phyloP scores from a whole-genome alignment of 129 eudicot genomes.

The Centella asiatica region DNA sequence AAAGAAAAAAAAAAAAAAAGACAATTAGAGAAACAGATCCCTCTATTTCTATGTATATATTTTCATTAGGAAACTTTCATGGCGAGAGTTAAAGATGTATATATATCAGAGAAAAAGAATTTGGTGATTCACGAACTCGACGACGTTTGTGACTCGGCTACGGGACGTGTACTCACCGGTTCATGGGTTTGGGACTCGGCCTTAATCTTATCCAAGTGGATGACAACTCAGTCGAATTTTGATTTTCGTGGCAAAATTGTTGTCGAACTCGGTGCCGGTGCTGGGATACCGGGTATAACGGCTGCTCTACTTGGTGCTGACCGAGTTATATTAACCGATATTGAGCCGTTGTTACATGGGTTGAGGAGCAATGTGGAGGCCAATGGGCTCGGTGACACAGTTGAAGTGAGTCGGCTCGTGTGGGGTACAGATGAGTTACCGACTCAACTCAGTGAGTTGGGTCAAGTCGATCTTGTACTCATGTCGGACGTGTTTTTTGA shows the following conservation, averaged over 20 bases:
- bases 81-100: constrained; percentile 3
- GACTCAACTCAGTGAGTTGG: constrained; percentile 17
- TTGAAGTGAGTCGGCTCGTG: constrained; percentile 16
- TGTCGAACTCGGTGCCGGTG: constrained; percentile 23
- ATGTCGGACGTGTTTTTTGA: constrained; percentile 30
- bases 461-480: constrained; percentile 17
- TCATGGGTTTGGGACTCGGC: constrained; percentile 32
- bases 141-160: constrained; percentile 20
- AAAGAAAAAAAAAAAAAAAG: too few species aligned
- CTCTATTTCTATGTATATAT: too few species aligned
- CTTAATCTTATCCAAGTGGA: constrained; percentile 18
- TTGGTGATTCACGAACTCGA: constrained; percentile 19
- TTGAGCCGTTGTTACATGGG: constrained; percentile 19
- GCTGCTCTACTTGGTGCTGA: constrained; percentile 22
- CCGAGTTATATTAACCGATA: constrained; percentile 20
- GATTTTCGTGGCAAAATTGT: constrained; percentile 17
- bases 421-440: constrained; percentile 21
- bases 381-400: constrained; percentile 20
- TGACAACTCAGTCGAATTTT: constrained; percentile 6
- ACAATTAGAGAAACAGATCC: too few species aligned
- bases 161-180: constrained; percentile 22
- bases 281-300: constrained; percentile 25
- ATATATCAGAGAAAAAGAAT: neutral
- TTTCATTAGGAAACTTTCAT: neutral
- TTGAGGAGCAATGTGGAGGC: constrained; percentile 23